Conservation (phyloP, 176 grass and related monocot genomes). For the Tuctoria greenei region DNA sequence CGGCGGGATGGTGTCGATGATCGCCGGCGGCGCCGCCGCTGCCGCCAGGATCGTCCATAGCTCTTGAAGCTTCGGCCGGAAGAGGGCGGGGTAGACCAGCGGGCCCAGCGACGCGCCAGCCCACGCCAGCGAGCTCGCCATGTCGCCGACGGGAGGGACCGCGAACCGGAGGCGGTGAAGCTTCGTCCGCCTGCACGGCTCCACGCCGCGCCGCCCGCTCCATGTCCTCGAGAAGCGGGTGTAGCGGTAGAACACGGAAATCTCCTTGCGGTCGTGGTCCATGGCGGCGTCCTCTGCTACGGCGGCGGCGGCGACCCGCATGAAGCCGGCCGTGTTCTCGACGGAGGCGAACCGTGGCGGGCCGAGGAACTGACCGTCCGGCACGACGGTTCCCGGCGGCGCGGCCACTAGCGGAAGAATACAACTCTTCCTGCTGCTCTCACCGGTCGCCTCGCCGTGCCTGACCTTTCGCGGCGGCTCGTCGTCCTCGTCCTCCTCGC, state of each 20-base stretch:
- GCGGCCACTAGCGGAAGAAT: neutral
- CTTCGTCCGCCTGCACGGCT: neutral
- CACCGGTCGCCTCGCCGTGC: neutral
- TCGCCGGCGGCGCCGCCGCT: neutral
- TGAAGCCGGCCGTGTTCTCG: constrained; percentile 21
- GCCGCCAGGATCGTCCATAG: neutral
- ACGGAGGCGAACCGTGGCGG: neutral
- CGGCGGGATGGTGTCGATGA: neutral
- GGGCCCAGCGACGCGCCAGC: constrained; percentile 3
- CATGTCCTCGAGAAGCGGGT: neutral
- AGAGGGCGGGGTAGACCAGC: constrained; percentile 2
- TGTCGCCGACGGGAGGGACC: neutral
- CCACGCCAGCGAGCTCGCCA: neutral
- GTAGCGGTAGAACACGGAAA: constrained; percentile 34
- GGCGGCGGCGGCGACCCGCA: neutral
- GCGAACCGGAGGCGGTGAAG: neutral
- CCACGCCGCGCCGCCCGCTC: neutral
- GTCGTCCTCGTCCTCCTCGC: neutral
- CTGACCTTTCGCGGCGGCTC: neutral
- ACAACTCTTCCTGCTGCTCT: neutral
- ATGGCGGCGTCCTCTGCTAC: neutral
- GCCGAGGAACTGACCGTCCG: neutral
- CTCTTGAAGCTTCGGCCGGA: neutral
- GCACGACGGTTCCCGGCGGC: neutral
- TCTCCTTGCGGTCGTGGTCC: neutral